Percentiles rank a stretch among this genome's conserved stretches.
These are phyloP conservation scores for Astragalus glycyphyllos DNA, from an alignment of 306 rosid species.

Conservation along the genomic window DNA sequence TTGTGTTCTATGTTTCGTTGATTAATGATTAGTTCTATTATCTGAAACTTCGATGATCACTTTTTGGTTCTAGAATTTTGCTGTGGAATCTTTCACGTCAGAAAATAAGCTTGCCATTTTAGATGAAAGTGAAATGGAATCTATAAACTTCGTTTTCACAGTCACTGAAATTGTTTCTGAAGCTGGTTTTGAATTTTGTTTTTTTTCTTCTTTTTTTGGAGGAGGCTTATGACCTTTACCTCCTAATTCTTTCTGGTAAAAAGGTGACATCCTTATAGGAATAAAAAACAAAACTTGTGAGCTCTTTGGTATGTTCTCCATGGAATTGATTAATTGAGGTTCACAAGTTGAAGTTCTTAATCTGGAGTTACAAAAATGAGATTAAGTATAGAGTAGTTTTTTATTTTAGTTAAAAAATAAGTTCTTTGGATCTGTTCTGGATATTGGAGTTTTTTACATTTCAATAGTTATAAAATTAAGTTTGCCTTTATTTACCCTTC, in stretches of 20 bases:
- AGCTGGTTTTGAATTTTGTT: background rate
- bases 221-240: background rate
- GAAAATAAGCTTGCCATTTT: constrained; percentile 2
- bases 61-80: background rate
- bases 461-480: background rate
- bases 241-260: constrained; percentile 4
- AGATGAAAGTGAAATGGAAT: background rate
- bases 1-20: background rate
- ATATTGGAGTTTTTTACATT: constrained; percentile 1
- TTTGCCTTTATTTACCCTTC: constrained; percentile 1
- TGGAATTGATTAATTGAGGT: background rate
- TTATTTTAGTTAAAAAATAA: background rate
- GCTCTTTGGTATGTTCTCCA: constrained; percentile 11
- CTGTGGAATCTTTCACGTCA: constrained; percentile 14
- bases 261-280: background rate
- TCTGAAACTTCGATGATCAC: background rate
- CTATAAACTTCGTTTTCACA: background rate
- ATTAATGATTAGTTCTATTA: constrained; percentile 2
- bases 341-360: constrained; percentile 4
- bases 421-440: constrained; percentile 41
- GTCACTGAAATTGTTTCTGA: constrained; percentile 10
- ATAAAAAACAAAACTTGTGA: too few species aligned
- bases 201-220: background rate
- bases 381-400: background rate
- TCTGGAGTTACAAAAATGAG: constrained; percentile 25